These are phyloP conservation scores for Copromyces sp. DNA, from an alignment of 495 filamentous ascomycete species.

Conservation along the genomic window DNA sequence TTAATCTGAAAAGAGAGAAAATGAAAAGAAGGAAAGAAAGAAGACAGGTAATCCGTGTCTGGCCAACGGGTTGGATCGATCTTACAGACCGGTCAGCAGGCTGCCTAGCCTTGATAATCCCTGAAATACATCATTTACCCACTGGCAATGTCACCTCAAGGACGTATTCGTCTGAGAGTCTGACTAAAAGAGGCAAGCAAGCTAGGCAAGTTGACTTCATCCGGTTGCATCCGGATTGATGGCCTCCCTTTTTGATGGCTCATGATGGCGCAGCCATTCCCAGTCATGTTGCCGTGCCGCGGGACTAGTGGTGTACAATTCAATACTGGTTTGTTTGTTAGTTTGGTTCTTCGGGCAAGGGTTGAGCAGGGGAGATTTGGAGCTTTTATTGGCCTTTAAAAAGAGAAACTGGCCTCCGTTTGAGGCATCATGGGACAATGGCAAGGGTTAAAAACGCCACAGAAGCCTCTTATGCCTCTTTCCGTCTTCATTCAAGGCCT, in stretches of 20 bases:
- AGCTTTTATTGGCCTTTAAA: too few relatives aligned
- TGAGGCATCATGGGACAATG: too few relatives aligned
- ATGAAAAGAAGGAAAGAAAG: neutral
- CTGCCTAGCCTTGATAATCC: neutral
- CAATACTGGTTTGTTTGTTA: too few relatives aligned
- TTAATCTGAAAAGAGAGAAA: neutral
- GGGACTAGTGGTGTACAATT: neutral
- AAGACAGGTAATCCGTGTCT: neutral
- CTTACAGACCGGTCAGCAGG: neutral
- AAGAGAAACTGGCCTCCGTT: too few relatives aligned
- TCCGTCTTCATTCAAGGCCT: too few relatives aligned
- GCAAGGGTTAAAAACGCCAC: too few relatives aligned
- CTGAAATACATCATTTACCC: neutral
- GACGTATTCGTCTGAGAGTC: neutral
- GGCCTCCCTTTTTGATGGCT: neutral
- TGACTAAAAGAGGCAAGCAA: neutral
- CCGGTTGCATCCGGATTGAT: neutral
- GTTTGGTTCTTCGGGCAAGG: too few relatives aligned
- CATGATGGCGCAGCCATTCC: neutral
- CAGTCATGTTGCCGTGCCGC: neutral
- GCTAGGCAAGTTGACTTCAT: neutral
- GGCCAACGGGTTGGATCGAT: neutral
- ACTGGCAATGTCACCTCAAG: neutral
- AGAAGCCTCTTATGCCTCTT: too few relatives aligned
- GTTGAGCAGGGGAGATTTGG: too few relatives aligned